Base-by-base conservation (phyloP, 208 protist genomes). In the Endotrypanum monterogeii region DNA sequence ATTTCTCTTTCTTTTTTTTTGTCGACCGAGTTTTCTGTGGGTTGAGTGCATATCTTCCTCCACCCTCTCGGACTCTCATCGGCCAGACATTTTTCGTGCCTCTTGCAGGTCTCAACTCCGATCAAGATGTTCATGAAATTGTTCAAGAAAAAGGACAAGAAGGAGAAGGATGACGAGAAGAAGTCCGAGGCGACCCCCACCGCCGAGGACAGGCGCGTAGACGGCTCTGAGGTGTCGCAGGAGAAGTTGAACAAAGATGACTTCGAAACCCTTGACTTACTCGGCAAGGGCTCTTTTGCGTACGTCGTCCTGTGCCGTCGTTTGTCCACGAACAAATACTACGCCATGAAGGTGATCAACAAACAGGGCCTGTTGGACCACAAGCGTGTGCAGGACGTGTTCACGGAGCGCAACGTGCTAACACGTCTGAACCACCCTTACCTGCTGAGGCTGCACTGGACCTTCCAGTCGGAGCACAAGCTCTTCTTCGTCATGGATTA, bases 401-500 rank as follows among this genome's bases (percentile, higher is more conserved):
- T 97, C 81, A 95, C 91, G 66, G 91, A 97, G 81, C 93, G 93
- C 67, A 96, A 97, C 86, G 93, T 99, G 51, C 88, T 99, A 12
- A 94, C 90, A 46, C 91, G 91, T 18, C 77, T 98, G 55, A 95
- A 94, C 70, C 97, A 99, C 80, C 97, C 98, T 6, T 98, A 95
- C 79, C 78, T 99, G 39, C 84, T 99, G 35, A 92, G 91, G 76
- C 87, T 99, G 41, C 89, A 99, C 84, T 99, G 93, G 86, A 97
- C 98, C 20, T 99, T 99, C 84, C 98, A 99, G 87, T 98, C 95
- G 6, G 91, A 97, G 79, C 90, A 97, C 72, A 96, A 98, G 80
- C 79, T 99, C 5, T 99, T 98, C 82, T 93, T 99, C 57, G 92
- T 99, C 11, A 92, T 99, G 86, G 95, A 99, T 75, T 99, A 97